phyloP scores from a whole-genome alignment of 2,329 filamentous ascomycete genomes.

The Alternaria rosae region DNA sequence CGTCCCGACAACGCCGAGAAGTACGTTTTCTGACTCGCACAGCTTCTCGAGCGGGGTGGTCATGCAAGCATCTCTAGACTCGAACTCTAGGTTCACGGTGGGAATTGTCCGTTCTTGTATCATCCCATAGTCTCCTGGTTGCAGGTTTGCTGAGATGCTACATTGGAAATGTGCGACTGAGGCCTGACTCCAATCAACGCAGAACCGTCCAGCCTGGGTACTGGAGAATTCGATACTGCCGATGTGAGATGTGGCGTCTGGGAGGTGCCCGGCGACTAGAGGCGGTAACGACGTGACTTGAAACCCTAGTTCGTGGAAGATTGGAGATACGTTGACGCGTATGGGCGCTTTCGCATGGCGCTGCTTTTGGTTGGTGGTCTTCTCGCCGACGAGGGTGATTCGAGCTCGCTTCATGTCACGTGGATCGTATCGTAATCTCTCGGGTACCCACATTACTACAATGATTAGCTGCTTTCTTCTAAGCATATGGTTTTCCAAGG shows the following conservation, averaged over 20 bases:
- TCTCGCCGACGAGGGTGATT: neutral
- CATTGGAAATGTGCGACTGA: neutral
- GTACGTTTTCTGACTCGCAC: neutral
- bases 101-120: neutral
- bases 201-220: neutral
- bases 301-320: neutral
- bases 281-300: neutral
- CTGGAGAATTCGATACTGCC: neutral
- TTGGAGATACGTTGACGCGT: neutral
- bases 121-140: rapidly evolving
- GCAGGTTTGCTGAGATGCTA: neutral
- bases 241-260: rapidly evolving
- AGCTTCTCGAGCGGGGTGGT: neutral
- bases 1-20: rapidly evolving
- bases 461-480: neutral
- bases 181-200: neutral
- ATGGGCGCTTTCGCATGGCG: neutral
- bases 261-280: neutral
- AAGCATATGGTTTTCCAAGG: rapidly evolving
- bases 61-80: neutral
- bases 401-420: neutral
- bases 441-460: rapidly evolving
- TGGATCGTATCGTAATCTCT: rapidly evolving
- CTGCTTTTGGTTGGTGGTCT: neutral
- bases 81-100: neutral